Conservation (phyloP, 495 filamentous ascomycete genomes). For the Corynascus novoguineensis region DNA sequence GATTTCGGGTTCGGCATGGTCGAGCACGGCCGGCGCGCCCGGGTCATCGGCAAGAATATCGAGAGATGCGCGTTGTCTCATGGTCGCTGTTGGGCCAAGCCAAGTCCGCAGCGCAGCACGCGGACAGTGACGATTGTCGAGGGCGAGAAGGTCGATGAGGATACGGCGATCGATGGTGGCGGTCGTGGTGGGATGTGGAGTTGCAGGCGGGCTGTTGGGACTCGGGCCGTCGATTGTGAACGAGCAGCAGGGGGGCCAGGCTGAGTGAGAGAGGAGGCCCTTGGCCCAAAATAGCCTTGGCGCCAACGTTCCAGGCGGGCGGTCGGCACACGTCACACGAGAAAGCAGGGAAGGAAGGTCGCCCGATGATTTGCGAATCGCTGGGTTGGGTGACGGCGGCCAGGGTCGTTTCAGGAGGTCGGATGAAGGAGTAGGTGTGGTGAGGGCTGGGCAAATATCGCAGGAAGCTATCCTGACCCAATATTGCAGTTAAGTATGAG, state of each 20-base stretch:
- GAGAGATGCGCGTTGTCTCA: constrained; percentile 37
- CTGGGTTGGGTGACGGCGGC: too few relatives aligned
- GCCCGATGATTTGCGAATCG: too few relatives aligned
- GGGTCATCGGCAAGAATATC: constrained; percentile 41
- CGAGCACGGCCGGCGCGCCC: constrained; percentile 8
- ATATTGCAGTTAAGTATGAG: too few relatives aligned
- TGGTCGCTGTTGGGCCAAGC: constrained; percentile 13
- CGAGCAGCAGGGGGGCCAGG: constrained; percentile 11
- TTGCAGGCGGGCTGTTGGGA: constrained; percentile 17
- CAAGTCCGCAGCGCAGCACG: constrained; percentile 23
- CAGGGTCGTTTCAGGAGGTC: too few relatives aligned
- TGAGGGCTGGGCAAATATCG: too few relatives aligned
- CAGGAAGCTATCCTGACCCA: too few relatives aligned
- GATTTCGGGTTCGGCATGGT: constrained; percentile 11
- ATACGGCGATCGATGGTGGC: constrained; percentile 10
- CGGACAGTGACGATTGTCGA: constrained; percentile 2
- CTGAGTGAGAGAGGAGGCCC: constrained; percentile 7
- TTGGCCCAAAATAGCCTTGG: constrained; percentile 29
- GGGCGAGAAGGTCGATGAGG: constrained; percentile 8
- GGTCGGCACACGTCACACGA: too few relatives aligned
- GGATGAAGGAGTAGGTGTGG: too few relatives aligned
- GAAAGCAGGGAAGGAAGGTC: background rate
- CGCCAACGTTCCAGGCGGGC: background rate
- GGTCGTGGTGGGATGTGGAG: constrained; percentile 20
- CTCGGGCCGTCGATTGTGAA: constrained; percentile 20